A percentile compares a stretch with the other conserved stretches of the same genome.
These are phyloP conservation scores for Solanum chaucha DNA, from an alignment of 257 asterid genomes.

Conservation along the genomic window DNA sequence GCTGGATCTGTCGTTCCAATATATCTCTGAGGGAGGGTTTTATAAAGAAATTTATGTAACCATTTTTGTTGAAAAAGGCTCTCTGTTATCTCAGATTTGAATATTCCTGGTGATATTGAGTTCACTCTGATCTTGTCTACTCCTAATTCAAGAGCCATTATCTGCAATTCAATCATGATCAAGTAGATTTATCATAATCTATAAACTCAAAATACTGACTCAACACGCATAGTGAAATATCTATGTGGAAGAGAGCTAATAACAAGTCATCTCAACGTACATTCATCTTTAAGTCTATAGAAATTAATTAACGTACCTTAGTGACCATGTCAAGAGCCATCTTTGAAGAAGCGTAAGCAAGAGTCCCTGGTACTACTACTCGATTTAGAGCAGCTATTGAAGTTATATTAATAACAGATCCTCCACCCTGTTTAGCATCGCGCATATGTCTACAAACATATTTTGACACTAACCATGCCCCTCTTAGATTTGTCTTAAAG, in stretches of 20 bases:
- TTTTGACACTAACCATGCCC: background rate
- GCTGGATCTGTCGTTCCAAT: conserved; percentile 23
- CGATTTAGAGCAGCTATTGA: background rate
- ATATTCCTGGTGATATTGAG: conserved; percentile 28
- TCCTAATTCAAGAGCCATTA: conserved; percentile 31
- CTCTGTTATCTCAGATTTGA: conserved; percentile 29
- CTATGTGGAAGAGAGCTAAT: too few relatives aligned
- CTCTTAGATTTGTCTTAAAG: background rate
- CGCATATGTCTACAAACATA: background rate
- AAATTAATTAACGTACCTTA: background rate
- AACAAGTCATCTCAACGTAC: too few relatives aligned
- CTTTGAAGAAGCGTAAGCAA: background rate
- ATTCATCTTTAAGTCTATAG: too few relatives aligned
- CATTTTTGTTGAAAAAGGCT: conserved; percentile 14
- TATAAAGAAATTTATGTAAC: conserved; percentile 11
- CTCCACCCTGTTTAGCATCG: background rate
- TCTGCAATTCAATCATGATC: conserved; percentile 1
- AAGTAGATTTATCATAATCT: too few relatives aligned
- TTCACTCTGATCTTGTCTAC: conserved; percentile 23
- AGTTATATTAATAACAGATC: background rate
- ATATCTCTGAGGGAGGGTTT: conserved; percentile 3
- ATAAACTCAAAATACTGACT: too few relatives aligned
- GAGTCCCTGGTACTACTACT: background rate
- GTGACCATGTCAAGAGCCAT: background rate
- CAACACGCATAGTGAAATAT: too few relatives aligned